Base-by-base conservation (phyloP, 2,329 filamentous ascomycete species). In the Teratosphaeria viscida region DNA sequence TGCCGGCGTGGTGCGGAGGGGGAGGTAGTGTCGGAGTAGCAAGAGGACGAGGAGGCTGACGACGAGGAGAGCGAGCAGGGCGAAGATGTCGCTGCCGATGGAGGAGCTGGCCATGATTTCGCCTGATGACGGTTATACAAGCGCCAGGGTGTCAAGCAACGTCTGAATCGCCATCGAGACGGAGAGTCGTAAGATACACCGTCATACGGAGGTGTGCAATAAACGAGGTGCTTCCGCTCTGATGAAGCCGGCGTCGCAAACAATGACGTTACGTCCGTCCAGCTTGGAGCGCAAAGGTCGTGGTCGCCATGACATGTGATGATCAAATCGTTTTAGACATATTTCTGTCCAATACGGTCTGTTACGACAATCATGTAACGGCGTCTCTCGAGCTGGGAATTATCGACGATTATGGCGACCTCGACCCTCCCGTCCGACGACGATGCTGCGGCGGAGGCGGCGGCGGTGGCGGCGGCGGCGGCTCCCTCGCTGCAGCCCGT, bases 21-120 rank as follows among this genome's bases (percentile, higher is more conserved):
- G 92, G 10, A 99, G 83, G 75, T 92, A 99, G 77, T 90, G 86
- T 69, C 94, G 88, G 61, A 96, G 80, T 63, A 97, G 85, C 26
- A 96, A 80, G 52, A 99, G 82, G 61, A 94, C 90, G 62, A 88
- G 78, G 62, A 87, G 73, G 64, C 87, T 90, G 66, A 96, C 89
- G 65, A 83, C 73, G 65, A 92, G 76, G 47, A 96, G 81, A 62
- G 90, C 83, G 68, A 89, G 69, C 66, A 85, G 73, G 65, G 89
- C 84, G 75, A 96, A 95, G 70, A 92, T 79, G 70, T 86, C 84
- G 58, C 92, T 96, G 74, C 87, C 86, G 57, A 91, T 82, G 37
- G 90, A 85, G 62, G 85, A 85, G 43, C 43, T 23, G n/a, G 43
- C 43, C 43, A 49, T 49, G 5, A n/a, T 49, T 43, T 14, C 10